phyloP scores from a whole-genome alignment of 768 basidiomycete species.

The Pleurotus sapidus region DNA sequence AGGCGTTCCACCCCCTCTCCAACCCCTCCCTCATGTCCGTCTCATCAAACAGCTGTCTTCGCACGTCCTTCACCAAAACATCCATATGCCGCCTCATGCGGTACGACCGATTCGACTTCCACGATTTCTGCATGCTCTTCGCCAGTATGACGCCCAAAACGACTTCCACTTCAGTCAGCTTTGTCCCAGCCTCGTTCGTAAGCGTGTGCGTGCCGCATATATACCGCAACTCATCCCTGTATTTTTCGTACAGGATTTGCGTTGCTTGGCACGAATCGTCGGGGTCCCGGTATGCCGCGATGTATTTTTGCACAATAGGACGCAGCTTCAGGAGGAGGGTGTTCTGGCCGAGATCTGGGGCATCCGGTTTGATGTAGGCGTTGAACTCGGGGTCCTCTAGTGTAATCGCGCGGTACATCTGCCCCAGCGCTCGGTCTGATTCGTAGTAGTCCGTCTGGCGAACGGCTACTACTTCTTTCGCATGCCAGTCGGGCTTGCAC shows the following conservation, averaged over 20 bases:
- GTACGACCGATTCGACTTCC: conserved; percentile 55
- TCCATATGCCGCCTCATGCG: conserved; percentile 60
- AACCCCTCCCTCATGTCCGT: conserved; percentile 35
- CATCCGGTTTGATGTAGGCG: conserved; percentile 14
- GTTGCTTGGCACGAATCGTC: conserved; percentile 26
- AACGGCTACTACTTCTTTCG: conserved; percentile 50
- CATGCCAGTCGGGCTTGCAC: conserved; percentile 80
- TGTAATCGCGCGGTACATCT: conserved; percentile 62
- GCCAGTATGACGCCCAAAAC: conserved; percentile 74
- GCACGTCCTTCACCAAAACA: conserved; percentile 50
- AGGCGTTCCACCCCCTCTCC: conserved; percentile 60
- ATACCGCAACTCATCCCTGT: conserved; percentile 66
- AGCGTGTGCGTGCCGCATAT: conserved; percentile 68
- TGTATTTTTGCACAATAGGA: conserved; percentile 24
- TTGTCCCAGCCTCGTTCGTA: conserved; percentile 49
- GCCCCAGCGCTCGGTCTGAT: conserved; percentile 68
- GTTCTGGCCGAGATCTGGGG: conserved; percentile 32
- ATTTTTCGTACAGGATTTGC: conserved; percentile 43
- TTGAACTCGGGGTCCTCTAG: conserved; percentile 34
- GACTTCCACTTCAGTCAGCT: conserved; percentile 70
- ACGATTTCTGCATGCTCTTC: conserved; percentile 60
- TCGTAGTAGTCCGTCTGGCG: conserved; percentile 66
- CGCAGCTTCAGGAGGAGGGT: conserved; percentile 20
- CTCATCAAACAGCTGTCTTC: conserved; percentile 30
- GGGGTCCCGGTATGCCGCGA: conserved; percentile 18